Conservation (phyloP, 768 basidiomycete species). For the Mycena alexandri region DNA sequence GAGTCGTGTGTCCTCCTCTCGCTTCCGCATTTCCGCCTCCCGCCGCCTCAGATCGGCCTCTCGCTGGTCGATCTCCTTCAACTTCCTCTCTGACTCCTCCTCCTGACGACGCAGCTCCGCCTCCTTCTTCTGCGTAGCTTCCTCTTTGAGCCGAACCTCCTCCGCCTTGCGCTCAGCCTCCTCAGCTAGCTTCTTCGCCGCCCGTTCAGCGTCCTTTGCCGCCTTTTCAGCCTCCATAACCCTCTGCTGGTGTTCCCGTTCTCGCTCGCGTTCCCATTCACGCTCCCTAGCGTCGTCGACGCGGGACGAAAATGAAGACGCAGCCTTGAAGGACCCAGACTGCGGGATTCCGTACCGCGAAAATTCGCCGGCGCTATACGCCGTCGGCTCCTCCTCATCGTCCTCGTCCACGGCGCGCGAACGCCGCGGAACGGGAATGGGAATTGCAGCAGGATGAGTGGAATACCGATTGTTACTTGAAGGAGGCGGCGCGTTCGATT, state of each 20-base stretch:
- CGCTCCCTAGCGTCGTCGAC: slow-evolving; percentile 9
- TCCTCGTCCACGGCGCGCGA: slow-evolving; percentile 9
- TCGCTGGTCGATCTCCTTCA: slow-evolving; percentile 35
- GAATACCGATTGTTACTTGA: neutral
- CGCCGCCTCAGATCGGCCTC: slow-evolving; percentile 38
- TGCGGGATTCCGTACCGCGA: slow-evolving; percentile 22
- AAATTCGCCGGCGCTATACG: slow-evolving; percentile 25
- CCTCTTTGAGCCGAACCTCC: slow-evolving; percentile 26
- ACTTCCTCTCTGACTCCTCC: slow-evolving; percentile 36
- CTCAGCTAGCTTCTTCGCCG: slow-evolving; percentile 11
- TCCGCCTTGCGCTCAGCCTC: slow-evolving; percentile 25
- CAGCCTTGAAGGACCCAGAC: slow-evolving; percentile 1
- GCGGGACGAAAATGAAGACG: slow-evolving; percentile 21
- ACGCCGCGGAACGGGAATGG: slow-evolving; percentile 20
- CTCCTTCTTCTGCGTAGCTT: slow-evolving; percentile 35
- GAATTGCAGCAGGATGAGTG: slow-evolving; percentile 4
- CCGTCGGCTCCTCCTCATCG: slow-evolving; percentile 7
- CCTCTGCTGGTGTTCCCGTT: slow-evolving; percentile 1
- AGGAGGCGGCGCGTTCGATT: neutral
- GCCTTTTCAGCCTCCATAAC: slow-evolving; percentile 17
- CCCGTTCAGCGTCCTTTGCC: slow-evolving; percentile 16
- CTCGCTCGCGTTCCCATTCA: slow-evolving; percentile 4
- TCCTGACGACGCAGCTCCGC: slow-evolving; percentile 35
- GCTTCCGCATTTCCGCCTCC: slow-evolving; percentile 29
- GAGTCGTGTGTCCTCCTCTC: slow-evolving; percentile 39